Conservation (phyloP, 2,329 filamentous ascomycete genomes). For the Phyllosticta capitalensis region DNA sequence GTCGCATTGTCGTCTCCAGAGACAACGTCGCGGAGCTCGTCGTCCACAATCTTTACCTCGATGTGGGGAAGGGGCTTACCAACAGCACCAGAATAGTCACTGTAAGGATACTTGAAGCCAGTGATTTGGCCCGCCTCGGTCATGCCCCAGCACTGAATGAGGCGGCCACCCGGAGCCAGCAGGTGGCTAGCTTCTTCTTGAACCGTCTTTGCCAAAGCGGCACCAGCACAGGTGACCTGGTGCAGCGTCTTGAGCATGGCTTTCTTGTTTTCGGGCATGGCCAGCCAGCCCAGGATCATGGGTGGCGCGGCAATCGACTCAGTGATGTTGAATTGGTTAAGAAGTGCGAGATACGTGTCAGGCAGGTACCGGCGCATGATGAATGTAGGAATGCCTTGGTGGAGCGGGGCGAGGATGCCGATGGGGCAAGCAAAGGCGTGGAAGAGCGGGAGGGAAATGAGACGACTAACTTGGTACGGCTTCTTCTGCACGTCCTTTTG, state of each 20-base stretch:
- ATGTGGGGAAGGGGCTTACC: constrained; percentile 12
- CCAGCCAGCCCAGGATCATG: background rate
- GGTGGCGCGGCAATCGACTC: background rate
- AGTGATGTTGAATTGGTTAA: background rate
- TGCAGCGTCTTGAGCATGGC: background rate
- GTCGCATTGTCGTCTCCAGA: background rate
- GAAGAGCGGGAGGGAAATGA: background rate
- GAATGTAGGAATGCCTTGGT: background rate
- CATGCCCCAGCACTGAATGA: constrained; percentile 2
- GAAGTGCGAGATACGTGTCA: background rate
- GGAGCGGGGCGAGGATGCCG: background rate
- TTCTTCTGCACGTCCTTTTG: background rate
- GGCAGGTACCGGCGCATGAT: background rate
- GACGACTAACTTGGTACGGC: background rate
- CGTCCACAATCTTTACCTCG: constrained; percentile 14
- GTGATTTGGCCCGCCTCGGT: background rate
- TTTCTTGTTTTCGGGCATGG: background rate
- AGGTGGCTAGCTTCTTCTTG: background rate
- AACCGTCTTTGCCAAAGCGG: background rate
- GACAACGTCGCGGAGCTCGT: constrained; percentile 1
- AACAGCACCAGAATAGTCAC: background rate
- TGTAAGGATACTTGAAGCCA: background rate
- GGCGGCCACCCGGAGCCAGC: background rate
- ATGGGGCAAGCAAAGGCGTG: background rate
- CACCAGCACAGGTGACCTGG: background rate